Evolutionary conservation across 192 early-diverging fungal genomes (phyloP).

Genomic region (Backusella circina): DNA sequence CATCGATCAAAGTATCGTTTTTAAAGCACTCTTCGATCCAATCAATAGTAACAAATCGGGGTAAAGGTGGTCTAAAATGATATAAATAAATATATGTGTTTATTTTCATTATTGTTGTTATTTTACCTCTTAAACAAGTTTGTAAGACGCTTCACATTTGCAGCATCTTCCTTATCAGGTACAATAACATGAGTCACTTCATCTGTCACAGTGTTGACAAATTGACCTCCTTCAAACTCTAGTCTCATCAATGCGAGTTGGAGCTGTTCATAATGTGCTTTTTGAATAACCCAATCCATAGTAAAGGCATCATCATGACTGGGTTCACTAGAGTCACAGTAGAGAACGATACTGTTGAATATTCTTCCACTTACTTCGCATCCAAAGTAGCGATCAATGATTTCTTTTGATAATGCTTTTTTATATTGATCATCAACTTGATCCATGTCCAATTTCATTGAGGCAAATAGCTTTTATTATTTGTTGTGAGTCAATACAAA

Average conservation of each 20-base stretch:
- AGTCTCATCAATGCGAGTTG: background rate
- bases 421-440: background rate
- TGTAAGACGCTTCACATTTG: background rate
- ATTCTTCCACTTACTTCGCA: slow-evolving; percentile 6
- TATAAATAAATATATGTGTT: background rate
- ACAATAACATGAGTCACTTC: slow-evolving; percentile 26
- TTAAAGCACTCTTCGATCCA: slow-evolving; percentile 24
- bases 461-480: background rate
- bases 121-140: slow-evolving; percentile 3
- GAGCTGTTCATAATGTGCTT: background rate
- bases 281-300: background rate
- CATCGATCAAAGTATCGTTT: slow-evolving; percentile 19
- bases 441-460: background rate
- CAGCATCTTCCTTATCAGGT: background rate
- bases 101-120: no score
- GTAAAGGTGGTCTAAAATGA: slow-evolving; percentile 4
- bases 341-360: slow-evolving; percentile 3
- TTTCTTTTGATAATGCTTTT: background rate
- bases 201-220: background rate
- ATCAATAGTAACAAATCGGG: slow-evolving; percentile 19
- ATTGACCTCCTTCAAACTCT: slow-evolving; percentile 10
- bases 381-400: slow-evolving; percentile 13
- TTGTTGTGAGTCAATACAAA: background rate
- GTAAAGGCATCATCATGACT: background rate
- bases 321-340: background rate